Percentiles rank a stretch among this genome's conserved stretches.
These are phyloP conservation scores for Perkinsus chesapeaki DNA, from an alignment of 169 alveolate genomes.

Conservation along the genomic window DNA sequence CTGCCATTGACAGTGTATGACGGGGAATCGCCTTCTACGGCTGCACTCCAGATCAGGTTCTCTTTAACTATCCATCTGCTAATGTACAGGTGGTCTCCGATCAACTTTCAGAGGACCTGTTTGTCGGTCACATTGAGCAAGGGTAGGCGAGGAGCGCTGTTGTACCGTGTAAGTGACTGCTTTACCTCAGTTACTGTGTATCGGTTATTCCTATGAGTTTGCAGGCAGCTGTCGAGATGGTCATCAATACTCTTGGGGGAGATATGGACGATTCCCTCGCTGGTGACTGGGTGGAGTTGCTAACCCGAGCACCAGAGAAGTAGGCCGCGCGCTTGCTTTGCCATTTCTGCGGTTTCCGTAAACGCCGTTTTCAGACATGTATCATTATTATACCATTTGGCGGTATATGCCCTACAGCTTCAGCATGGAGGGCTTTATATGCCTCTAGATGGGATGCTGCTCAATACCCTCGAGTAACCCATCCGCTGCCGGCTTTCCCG, in stretches of 20 bases:
- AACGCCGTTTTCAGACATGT: not conserved
- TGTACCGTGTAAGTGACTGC: not conserved
- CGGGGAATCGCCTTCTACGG: not conserved
- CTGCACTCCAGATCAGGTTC: not conserved
- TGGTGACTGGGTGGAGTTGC: not conserved
- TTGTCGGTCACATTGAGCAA: not conserved
- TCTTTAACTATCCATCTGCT: not conserved
- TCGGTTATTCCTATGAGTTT: not conserved
- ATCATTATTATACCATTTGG: not conserved
- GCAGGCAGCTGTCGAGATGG: not conserved
- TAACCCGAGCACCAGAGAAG: not conserved
- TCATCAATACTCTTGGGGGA: not conserved
- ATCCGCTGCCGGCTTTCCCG: too few species aligned
- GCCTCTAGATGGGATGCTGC: not conserved
- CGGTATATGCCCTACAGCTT: not conserved
- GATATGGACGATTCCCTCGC: not conserved
- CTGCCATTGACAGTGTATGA: not conserved
- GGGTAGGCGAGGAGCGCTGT: not conserved
- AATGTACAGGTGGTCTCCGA: not conserved
- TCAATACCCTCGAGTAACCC: not conserved
- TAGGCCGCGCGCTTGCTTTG: not conserved
- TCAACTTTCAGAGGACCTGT: not conserved
- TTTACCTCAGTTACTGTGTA: not conserved
- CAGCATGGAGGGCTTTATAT: not conserved
- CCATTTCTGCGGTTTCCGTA: too few species aligned